Evolutionary conservation across 192 early-diverging fungal genomes (phyloP).

Genomic region (Mortierella hygrophila): DNA sequence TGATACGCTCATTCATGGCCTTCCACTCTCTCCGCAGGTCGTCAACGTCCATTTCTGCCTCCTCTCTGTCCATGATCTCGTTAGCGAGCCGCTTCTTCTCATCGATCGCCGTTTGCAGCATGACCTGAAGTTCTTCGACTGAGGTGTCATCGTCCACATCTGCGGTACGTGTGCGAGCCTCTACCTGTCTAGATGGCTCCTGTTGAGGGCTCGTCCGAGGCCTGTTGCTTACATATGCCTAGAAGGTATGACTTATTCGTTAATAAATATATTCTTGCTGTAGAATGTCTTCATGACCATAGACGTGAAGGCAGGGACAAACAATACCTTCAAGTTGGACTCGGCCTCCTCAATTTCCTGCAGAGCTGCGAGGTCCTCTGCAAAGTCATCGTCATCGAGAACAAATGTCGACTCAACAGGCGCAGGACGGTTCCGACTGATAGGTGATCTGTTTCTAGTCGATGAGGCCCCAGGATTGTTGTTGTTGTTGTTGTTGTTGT

Average conservation of each 20-base stretch:
- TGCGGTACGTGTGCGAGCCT: not conserved
- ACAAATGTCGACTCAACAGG: not conserved
- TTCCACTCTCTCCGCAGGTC: conserved; percentile 34
- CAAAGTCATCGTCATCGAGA: conserved; percentile 25
- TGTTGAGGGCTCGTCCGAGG: not conserved
- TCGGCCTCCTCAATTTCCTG: conserved; percentile 18
- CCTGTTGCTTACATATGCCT: not conserved
- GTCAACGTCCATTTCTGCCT: conserved; percentile 2
- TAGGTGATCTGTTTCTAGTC: not conserved
- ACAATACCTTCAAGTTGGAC: conserved; percentile 1
- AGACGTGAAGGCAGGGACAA: not conserved
- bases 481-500: not conserved
- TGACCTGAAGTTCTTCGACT: conserved; percentile 33
- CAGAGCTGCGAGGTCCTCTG: conserved; percentile 18
- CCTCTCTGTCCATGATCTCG: conserved; percentile 39
- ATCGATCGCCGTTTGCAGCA: conserved; percentile 40
- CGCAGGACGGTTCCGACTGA: not conserved
- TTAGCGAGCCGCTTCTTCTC: conserved; percentile 47
- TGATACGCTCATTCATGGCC: conserved; percentile 34
- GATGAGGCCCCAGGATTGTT: not conserved
- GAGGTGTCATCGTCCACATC: conserved; percentile 24
- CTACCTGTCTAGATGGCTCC: not conserved
- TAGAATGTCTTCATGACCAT: too few species aligned
- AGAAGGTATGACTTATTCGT: not conserved
- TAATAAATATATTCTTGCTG: not conserved